phyloP scores from a whole-genome alignment of 2,329 filamentous ascomycete species.

The Sclerotinia subarctica region DNA sequence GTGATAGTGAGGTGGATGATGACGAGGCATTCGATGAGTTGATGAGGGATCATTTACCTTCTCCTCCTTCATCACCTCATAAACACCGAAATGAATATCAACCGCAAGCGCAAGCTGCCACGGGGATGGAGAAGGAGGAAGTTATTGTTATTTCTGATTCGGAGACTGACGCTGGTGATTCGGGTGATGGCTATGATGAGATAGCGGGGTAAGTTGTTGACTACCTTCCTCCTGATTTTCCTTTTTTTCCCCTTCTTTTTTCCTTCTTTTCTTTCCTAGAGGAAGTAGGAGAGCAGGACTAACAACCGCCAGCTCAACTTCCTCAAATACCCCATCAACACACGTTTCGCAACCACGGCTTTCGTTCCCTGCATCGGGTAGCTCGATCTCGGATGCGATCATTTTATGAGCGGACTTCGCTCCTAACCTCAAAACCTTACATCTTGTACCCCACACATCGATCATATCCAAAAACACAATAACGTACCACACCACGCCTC shows the following conservation, averaged over 20 bases:
- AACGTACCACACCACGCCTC: too few relatives aligned
- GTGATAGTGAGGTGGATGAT: constrained; percentile 19
- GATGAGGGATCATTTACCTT: not conserved
- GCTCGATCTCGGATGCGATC: not conserved
- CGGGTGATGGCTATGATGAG: not conserved
- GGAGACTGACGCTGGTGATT: not conserved
- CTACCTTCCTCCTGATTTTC: not conserved
- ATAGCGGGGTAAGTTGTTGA: not conserved
- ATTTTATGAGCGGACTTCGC: not conserved
- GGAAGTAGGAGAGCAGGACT: too few relatives aligned
- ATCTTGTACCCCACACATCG: too few relatives aligned
- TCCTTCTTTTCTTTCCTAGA: too few relatives aligned
- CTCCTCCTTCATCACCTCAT: not conserved
- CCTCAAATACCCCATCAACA: not conserved
- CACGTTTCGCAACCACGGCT: not conserved
- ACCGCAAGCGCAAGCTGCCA: not conserved
- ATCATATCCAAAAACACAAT: too few relatives aligned
- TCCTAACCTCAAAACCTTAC: too few relatives aligned
- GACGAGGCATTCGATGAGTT: not conserved
- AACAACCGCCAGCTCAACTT: not conserved
- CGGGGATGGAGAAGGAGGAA: not conserved
- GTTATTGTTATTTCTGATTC: constrained; percentile 7
- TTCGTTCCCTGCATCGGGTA: not conserved
- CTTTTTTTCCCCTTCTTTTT: too few relatives aligned
- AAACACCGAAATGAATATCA: too few relatives aligned